These are phyloP conservation scores for Hibiscus syriacus DNA, from an alignment of 345 rosid species.

Conservation along the genomic window DNA sequence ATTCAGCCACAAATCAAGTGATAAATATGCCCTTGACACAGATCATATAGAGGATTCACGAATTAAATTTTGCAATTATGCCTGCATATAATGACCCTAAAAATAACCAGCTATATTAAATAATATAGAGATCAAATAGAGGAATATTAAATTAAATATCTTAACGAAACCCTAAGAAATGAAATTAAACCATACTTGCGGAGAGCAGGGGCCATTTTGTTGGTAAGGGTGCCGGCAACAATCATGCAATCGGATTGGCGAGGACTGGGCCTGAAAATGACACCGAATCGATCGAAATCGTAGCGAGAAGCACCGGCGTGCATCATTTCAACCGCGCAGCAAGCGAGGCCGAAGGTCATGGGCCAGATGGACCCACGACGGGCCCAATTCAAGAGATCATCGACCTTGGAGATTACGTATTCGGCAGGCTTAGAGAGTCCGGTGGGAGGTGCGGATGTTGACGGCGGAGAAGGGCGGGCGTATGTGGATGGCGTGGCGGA, in stretches of 20 bases:
- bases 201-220: slow-evolving; percentile 99
- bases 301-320: slow-evolving; percentile 97
- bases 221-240: slow-evolving; percentile 98
- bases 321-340: slow-evolving; percentile 99
- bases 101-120: neutral
- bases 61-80: neutral
- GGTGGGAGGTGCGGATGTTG: slow-evolving; percentile 34
- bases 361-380: slow-evolving; percentile 99
- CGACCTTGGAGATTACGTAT: slow-evolving; percentile 88
- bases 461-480: slow-evolving; percentile 50
- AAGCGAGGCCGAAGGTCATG: slow-evolving; percentile 96
- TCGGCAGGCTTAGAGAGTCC: slow-evolving; percentile 90
- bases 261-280: slow-evolving; percentile 95
- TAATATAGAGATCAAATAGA: neutral
- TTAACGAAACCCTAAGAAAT: neutral
- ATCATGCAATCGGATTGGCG: slow-evolving; percentile 98
- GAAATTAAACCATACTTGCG: slow-evolving; percentile 53
- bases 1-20: neutral
- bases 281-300: slow-evolving; percentile 92
- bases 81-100: neutral
- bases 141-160: neutral
- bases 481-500: slow-evolving; percentile 46
- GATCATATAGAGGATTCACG: neutral
- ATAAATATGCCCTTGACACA: neutral
- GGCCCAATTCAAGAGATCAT: slow-evolving; percentile 84